phyloP scores from a whole-genome alignment of 2,329 filamentous ascomycete species.

The Colletotrichum sojae region DNA sequence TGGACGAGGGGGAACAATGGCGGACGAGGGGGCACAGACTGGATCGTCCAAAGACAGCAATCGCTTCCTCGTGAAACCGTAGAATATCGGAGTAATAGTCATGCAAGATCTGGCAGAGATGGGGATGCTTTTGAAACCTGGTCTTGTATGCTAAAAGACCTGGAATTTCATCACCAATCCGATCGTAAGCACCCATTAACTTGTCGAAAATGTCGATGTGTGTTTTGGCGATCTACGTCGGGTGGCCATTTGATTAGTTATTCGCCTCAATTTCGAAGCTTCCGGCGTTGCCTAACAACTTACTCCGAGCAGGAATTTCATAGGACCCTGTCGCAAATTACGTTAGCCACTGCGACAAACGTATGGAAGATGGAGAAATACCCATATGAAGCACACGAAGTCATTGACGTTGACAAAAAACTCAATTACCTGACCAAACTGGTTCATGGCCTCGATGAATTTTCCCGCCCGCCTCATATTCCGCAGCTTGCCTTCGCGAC shows the following conservation, averaged over 20 bases:
- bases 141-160: neutral
- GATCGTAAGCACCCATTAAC: neutral
- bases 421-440: slow-evolving; percentile 11
- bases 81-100: neutral
- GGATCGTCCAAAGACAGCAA: neutral
- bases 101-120: neutral
- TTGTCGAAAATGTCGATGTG: slow-evolving; percentile 2
- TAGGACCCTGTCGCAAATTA: neutral
- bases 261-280: neutral
- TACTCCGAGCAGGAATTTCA: slow-evolving; percentile 8
- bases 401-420: slow-evolving; percentile 10
- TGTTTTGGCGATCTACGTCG: neutral
- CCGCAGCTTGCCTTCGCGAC: neutral
- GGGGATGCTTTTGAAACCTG: neutral
- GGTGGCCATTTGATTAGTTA: neutral
- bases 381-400: slow-evolving; percentile 12
- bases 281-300: fast-evolving
- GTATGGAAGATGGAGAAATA: neutral
- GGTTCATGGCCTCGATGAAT: neutral
- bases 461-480: neutral
- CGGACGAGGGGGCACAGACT: neutral
- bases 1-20: neutral
- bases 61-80: neutral
- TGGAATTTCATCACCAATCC: neutral
- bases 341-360: neutral